These are phyloP conservation scores for Myxozyma nipponensis DNA, from an alignment of 805 yeast genomes.

Conservation along the genomic window DNA sequence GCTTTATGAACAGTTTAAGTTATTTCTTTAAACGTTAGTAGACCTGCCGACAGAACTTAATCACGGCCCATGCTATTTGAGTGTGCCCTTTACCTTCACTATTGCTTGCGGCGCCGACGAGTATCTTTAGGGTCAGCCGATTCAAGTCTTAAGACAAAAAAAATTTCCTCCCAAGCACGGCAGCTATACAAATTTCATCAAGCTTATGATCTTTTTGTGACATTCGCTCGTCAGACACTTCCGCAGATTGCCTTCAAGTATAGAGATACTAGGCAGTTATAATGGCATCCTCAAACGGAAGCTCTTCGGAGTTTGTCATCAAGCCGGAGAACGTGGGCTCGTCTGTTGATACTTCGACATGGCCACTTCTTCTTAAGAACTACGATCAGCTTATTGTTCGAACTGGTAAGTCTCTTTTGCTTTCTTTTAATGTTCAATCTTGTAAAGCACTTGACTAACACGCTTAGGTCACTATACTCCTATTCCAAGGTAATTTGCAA, in stretches of 20 bases:
- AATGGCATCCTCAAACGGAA: conserved; percentile 2
- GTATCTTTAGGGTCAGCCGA: not conserved
- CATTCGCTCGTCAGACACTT: no score
- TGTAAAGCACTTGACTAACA: not conserved
- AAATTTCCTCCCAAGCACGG: not conserved
- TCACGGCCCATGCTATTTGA: no score
- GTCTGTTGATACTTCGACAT: conserved; percentile 79
- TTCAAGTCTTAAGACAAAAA: no score
- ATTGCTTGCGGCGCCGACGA: not conserved
- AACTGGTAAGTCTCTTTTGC: conserved; percentile 45
- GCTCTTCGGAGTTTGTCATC: conserved; percentile 8
- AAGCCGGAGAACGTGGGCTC: conserved; percentile 38
- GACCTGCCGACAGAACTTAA: not conserved
- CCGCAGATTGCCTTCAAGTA: no score
- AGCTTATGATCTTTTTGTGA: no score
- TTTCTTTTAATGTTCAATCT: not conserved
- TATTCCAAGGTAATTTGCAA: conserved; percentile 24
- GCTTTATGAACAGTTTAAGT: not conserved
- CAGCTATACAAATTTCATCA: no score
- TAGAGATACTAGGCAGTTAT: no score
- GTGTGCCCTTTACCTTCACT: not conserved
- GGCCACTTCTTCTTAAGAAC: conserved; percentile 93
- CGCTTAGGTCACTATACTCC: conserved; percentile 68
- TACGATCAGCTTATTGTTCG: conserved; percentile 92
- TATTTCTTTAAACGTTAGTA: not conserved